Evolutionary conservation across 2,329 filamentous ascomycete species (phyloP).

Genomic region (Chaetomiaceae sp.): DNA sequence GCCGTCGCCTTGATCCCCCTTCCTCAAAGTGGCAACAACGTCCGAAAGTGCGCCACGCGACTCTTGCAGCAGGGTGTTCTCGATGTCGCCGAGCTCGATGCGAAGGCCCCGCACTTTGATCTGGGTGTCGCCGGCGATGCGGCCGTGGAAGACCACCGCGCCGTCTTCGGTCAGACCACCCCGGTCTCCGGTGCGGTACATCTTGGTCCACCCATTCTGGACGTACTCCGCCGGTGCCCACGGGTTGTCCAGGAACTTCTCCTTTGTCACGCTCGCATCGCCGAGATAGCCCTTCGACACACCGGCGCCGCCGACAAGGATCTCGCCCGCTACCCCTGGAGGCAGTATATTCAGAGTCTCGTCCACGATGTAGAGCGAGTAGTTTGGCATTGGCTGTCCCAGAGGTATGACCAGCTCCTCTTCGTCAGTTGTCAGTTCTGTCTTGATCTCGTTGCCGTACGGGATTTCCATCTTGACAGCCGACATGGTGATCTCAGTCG

Average conservation of each 20-base stretch:
- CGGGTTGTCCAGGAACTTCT: constrained; percentile 23
- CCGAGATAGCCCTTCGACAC: constrained; percentile 30
- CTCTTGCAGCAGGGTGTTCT: background rate
- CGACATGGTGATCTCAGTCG: constrained; percentile 23
- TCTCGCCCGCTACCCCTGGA: constrained; percentile 35
- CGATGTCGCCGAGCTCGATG: constrained; percentile 40
- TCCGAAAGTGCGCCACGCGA: background rate
- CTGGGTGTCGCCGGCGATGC: constrained; percentile 33
- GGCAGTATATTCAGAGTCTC: constrained; percentile 30
- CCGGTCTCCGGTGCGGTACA: constrained; percentile 36
- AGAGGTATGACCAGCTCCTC: constrained; percentile 10
- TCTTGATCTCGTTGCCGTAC: constrained; percentile 1
- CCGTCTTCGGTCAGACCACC: constrained; percentile 30
- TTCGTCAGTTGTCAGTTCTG: too few relatives aligned
- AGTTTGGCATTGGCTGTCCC: constrained; percentile 31
- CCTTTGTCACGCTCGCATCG: constrained; percentile 16
- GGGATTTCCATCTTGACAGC: constrained; percentile 8
- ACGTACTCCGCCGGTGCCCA: constrained; percentile 17
- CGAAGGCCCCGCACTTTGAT: constrained; percentile 37
- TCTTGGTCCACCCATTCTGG: constrained; percentile 17
- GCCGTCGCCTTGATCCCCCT: background rate
- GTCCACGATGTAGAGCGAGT: constrained; percentile 35
- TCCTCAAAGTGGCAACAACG: background rate
- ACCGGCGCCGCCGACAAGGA: constrained; percentile 33
- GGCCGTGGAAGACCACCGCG: constrained; percentile 28